These are phyloP conservation scores for Rhizopus arrhizus DNA, from an alignment of 371 early-diverging fungal species.

Conservation along the genomic window DNA sequence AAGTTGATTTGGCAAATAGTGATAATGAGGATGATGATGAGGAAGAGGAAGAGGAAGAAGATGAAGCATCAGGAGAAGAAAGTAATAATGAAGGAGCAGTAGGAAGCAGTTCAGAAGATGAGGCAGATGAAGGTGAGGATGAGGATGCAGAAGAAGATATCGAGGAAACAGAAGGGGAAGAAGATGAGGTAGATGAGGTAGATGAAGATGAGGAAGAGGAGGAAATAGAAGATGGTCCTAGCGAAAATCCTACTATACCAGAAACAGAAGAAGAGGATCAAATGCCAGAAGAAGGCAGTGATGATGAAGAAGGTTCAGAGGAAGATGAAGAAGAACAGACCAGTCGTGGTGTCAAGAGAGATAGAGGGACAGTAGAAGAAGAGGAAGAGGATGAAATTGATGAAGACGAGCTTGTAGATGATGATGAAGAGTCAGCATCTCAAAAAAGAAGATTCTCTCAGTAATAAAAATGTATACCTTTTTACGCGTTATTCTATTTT, in stretches of 20 bases:
- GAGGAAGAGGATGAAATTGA: conserved; percentile 24
- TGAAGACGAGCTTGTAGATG: conserved; percentile 9
- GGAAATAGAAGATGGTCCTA: conserved; percentile 1
- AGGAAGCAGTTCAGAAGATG: not conserved
- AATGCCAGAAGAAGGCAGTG: conserved; percentile 10
- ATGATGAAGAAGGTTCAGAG: conserved; percentile 6
- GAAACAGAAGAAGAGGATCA: conserved; percentile 5
- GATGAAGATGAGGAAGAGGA: conserved; percentile 6
- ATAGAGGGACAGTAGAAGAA: not conserved
- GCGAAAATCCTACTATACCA: not conserved
- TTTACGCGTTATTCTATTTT: not conserved
- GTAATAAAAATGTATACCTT: conserved; percentile 10
- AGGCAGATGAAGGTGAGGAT: conserved; percentile 4
- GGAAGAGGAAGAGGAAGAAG: conserved; percentile 12
- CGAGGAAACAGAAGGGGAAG: conserved; percentile 14
- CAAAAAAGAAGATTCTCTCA: conserved; percentile 2
- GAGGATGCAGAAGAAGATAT: conserved; percentile 10
- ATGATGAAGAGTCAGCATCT: conserved; percentile 1
- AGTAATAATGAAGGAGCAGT: conserved; percentile 3
- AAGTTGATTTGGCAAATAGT: conserved; percentile 10
- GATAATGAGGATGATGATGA: conserved; percentile 14
- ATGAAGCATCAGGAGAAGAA: conserved; percentile 16
- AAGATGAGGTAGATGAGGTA: conserved; percentile 7
- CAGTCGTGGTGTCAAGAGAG: not conserved
- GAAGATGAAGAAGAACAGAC: conserved; percentile 2